Percentiles rank a stretch among this genome's conserved stretches.
phyloP scores from a whole-genome alignment of 306 rosid genomes.

The Spatholobus suberectus region DNA sequence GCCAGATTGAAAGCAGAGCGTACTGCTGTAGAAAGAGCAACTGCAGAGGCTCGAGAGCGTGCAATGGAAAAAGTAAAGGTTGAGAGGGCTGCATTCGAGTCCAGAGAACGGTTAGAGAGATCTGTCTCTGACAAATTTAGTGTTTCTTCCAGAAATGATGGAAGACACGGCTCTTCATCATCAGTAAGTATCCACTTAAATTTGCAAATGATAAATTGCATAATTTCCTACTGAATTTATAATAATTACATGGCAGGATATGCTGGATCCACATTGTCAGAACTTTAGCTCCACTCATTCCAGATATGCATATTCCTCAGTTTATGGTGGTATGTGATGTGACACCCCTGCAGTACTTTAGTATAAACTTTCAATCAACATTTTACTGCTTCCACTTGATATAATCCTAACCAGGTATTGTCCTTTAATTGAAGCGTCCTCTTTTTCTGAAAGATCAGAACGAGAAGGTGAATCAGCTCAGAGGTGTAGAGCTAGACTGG shows the following conservation, averaged over 20 bases:
- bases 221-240: slow-evolving; percentile 26
- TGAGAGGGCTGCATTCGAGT: slow-evolving; percentile 71
- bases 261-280: slow-evolving; percentile 64
- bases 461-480: slow-evolving; percentile 89
- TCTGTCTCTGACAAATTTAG: slow-evolving; percentile 84
- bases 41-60: slow-evolving; percentile 93
- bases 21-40: slow-evolving; percentile 90
- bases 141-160: slow-evolving; percentile 60
- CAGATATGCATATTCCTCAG: slow-evolving; percentile 62
- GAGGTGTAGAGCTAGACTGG: slow-evolving; percentile 95
- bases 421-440: slow-evolving; percentile 53
- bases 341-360: slow-evolving; percentile 20
- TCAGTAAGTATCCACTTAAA: slow-evolving; percentile 59
- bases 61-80: slow-evolving; percentile 78
- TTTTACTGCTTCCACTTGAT: slow-evolving; percentile 31
- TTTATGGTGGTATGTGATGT: slow-evolving; percentile 65
- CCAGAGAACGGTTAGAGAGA: slow-evolving; percentile 78
- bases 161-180: slow-evolving; percentile 67
- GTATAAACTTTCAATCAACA: slow-evolving; percentile 35
- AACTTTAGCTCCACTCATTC: slow-evolving; percentile 49
- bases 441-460: slow-evolving; percentile 68
- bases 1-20: slow-evolving; percentile 90
- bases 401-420: slow-evolving; percentile 32
- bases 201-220: slow-evolving; percentile 35
- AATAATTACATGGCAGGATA: slow-evolving; percentile 61